Evolutionary conservation across 129 eudicot genomes (phyloP).

Genomic region (Artemisia annua): DNA sequence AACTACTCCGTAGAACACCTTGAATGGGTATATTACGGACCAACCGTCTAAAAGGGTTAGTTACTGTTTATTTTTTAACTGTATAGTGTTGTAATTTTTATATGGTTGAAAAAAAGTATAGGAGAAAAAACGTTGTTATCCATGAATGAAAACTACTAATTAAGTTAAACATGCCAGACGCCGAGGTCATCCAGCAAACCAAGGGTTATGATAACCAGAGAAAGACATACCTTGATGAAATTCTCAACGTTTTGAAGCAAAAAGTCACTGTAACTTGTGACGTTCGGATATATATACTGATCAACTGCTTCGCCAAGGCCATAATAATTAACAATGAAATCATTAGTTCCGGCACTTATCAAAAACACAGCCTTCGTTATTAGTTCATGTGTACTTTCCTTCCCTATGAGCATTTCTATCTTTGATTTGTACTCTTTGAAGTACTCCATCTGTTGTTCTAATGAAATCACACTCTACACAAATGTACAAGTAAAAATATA

Average conservation of each 20-base stretch:
- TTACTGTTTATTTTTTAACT: too few species aligned
- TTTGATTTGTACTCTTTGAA: conserved; percentile 65
- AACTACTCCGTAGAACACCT: too few species aligned
- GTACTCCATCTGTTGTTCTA: conserved; percentile 57
- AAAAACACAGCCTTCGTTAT: conserved; percentile 43
- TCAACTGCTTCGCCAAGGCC: conserved; percentile 29
- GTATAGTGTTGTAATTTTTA: too few species aligned
- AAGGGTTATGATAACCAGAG: neutral
- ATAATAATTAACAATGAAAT: conserved; percentile 54
- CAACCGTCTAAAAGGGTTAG: too few species aligned
- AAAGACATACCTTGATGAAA: conserved; percentile 43
- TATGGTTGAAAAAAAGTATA: too few species aligned
- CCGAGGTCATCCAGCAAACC: too few species aligned
- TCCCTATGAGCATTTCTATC: conserved; percentile 50
- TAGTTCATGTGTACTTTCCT: conserved; percentile 30
- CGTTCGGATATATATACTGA: conserved; percentile 32
- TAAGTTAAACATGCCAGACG: too few species aligned
- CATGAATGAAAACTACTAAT: too few species aligned
- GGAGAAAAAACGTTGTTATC: too few species aligned
- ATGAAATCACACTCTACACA: conserved; percentile 64
- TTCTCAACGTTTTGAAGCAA: conserved; percentile 45
- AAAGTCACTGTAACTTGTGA: conserved; percentile 44
- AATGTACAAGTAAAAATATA: neutral
- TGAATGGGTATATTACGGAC: too few species aligned
- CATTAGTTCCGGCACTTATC: conserved; percentile 75